phyloP scores from a whole-genome alignment of 1,284 basidiomycete species.

The Kalmanozyma brasiliensis region DNA sequence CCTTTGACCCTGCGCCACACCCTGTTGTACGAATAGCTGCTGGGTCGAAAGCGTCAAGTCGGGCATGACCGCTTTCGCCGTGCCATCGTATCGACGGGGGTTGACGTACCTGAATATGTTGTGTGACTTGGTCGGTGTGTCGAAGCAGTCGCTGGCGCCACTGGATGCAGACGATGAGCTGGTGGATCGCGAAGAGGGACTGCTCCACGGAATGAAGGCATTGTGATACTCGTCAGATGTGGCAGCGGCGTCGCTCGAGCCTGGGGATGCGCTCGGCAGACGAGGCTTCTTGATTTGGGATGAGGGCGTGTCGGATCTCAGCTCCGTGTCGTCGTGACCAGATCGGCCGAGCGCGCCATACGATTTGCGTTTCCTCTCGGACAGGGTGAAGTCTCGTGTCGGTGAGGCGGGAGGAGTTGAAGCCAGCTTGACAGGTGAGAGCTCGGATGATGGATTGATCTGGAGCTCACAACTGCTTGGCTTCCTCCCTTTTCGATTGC shows the following conservation, averaged over 20 bases:
- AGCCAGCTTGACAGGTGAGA: neutral
- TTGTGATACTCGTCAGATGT: constrained; percentile 7
- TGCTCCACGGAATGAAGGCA: constrained; percentile 21
- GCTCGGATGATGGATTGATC: neutral
- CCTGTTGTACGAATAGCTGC: neutral
- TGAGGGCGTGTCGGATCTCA: constrained; percentile 12
- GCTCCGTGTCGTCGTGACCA: constrained; percentile 1
- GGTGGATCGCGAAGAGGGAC: constrained; percentile 25
- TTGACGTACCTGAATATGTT: constrained; percentile 25
- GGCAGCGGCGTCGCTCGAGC: constrained; percentile 7
- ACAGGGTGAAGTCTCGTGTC: constrained; percentile 6
- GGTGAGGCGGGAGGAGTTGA: constrained; percentile 7
- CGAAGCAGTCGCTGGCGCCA: constrained; percentile 15
- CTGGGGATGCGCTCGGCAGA: constrained; percentile 10
- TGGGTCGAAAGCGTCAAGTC: constrained; percentile 21
- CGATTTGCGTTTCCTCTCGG: constrained; percentile 33
- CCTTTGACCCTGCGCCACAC: neutral
- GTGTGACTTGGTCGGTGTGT: constrained; percentile 12
- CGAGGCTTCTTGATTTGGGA: constrained; percentile 21
- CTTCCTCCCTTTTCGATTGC: constrained; percentile 50
- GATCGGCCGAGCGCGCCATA: constrained; percentile 24
- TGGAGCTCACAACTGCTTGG: neutral
- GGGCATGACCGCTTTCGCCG: constrained; percentile 22
- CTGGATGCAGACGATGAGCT: constrained; percentile 25
- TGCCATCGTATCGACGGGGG: constrained; percentile 10